Conservation (phyloP, 1,284 basidiomycete species). For the Porogramme epimiltina region DNA sequence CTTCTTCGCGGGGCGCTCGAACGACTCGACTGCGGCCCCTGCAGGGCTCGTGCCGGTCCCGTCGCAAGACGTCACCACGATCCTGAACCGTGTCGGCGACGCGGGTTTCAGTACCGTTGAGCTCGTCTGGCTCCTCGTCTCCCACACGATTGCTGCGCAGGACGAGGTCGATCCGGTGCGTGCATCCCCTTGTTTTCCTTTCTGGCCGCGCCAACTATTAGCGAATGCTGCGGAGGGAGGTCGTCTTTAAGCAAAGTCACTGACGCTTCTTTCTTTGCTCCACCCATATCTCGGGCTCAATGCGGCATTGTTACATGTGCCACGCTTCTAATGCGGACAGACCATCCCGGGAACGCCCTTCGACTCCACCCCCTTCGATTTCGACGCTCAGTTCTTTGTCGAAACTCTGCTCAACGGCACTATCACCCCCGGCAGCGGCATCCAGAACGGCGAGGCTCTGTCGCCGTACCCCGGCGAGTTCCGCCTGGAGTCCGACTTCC, state of each 20-base stretch:
- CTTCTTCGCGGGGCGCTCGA: conserved; percentile 29
- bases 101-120: conserved; percentile 31
- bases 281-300: too few species aligned
- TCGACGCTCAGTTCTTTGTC: conserved; percentile 45
- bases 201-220: too few species aligned
- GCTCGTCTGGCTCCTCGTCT: conserved; percentile 31
- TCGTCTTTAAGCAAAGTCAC: too few species aligned
- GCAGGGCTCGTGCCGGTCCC: conserved; percentile 30
- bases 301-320: too few species aligned
- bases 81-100: conserved; percentile 30
- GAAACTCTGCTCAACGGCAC: conserved; percentile 39
- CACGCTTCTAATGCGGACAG: neutral
- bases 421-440: conserved; percentile 32
- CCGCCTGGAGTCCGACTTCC: conserved; percentile 38
- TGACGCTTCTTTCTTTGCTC: neutral
- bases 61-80: conserved; percentile 26
- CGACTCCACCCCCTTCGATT: conserved; percentile 34
- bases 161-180: conserved; percentile 25
- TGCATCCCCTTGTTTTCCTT: neutral
- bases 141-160: conserved; percentile 31
- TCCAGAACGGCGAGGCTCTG: conserved; percentile 30
- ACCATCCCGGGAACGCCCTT: conserved; percentile 27
- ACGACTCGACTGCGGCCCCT: conserved; percentile 29
- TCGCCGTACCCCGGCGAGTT: conserved; percentile 37
- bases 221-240: too few species aligned